Base-by-base conservation (phyloP, 2,329 filamentous ascomycete species). In the Phoma sp. region DNA sequence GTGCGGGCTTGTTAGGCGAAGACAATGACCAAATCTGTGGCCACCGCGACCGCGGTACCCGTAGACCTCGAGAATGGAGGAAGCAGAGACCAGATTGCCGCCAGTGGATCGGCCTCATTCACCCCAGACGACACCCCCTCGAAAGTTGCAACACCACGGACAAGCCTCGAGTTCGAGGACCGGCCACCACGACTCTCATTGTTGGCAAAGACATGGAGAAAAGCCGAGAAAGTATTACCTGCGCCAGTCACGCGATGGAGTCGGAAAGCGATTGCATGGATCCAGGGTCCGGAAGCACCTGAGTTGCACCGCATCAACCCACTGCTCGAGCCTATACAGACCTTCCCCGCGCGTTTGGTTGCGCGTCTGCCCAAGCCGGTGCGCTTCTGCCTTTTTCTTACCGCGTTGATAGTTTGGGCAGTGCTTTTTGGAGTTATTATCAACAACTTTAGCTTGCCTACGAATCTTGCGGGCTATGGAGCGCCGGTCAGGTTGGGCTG, bases 401-500 rank as follows among this genome's bases (percentile, higher is more conserved):
- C 78, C 17, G 86, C 85, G 51, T 84, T 88, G 39, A 79, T 83
- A 24, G 69, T 85, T 24, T 94, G 90, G 90, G 74, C 90, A 15
- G 73, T 89, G 29, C 78, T 84, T 1, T 93, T 93, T 71, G 82
- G 84, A 22, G 72, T 91, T 25, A 82, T 93, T 31, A 83, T 90
- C 73, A 84, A 85, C 61, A 79, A 83, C 51, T 86, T 86, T 45
- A 81, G 84, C 15, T 75, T 79, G 44, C 75, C 79, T 1, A 67
- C 81, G 22, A 84, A 89, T 60, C 82, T 93, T 46, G 82, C 81
- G n/a, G 87, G 84, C 38, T 90, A 87, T 77, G 89, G 89, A n/a
- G 78, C 78, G 41, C 89, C 90, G 0, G 80, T 82, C 41, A 80
- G 82, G 55, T 83, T 94, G 47, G 80, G 84, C 13, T 95, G 91